Base-by-base conservation (phyloP, 257 asterid genomes). In the Primulina eburnea region DNA sequence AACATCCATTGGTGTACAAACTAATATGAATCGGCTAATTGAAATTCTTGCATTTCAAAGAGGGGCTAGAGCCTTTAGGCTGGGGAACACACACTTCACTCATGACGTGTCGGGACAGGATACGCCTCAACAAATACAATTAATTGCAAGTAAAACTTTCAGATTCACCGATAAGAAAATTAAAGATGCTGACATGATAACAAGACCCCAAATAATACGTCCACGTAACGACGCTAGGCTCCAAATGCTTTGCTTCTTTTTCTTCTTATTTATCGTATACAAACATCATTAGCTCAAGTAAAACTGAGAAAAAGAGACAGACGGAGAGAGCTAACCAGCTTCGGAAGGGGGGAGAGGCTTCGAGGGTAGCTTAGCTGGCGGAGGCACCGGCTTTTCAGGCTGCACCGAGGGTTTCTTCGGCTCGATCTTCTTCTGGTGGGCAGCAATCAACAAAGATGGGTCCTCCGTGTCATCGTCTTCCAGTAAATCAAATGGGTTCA, bases 401-500 rank as follows among this genome's bases (percentile, higher is more conserved):
- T 77, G 74, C 62, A 86, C 81, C 3, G 60, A 78, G 35, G 75
- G 20, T 77, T 86, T 91, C 89, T 85, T 85, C 2, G 87, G 69
- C 68, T 80, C 89, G 74, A 64, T 35, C 85, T 84, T 87, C 62
- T 66, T 87, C 84, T 71, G 83, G 64, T 81, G 87, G 71, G 86
- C 85, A 79, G 94, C 90, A 61, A 87, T 61, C 70, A 84, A 82
- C 77, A 71, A 83, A 38, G 83, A 77, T 5, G 90, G 90, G 75
- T 87, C 95, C 75, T 86, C 96, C 35, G 81, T 14, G 30, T 84
- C 96, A 75, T 83, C 95, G 67, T 84, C 95, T 14, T 84, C 94
- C 60, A 92, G 86, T 87, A 92, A 85, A 85, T 89, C 97, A 77
- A 92, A 92, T 10, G 96, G 97, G 77, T 92, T 92, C 75, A 62